Base-by-base conservation (phyloP, 768 basidiomycete genomes). In the Royoungia palumana region DNA sequence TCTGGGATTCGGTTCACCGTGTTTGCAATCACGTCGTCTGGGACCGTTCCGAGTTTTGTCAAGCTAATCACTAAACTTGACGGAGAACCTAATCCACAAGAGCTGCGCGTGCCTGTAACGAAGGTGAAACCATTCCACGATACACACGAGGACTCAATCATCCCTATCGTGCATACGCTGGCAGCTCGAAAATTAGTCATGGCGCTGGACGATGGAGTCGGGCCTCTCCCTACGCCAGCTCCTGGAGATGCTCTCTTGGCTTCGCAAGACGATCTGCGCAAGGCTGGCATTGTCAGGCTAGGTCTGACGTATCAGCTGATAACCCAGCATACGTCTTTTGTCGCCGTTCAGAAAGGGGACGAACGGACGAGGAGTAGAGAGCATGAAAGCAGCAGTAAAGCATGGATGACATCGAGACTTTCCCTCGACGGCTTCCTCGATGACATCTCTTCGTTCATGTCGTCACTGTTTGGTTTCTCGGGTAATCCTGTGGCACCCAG, bases 181-280 rank as follows among this genome's bases (percentile, higher is more conserved):
- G 75, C 79, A 6, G 82, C 81, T 2, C 74, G 76, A 48, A 65
- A 67, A 13, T 67, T 84, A 24, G 77, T 84, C n/a, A 73, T 73
- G 54, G 79, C 79, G 16, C 60, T 81, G 36, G 70, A 75, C 39
- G 73, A 72, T 21, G 47, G 51, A 5, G 57, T 48, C 19, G 67
- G 65, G 17, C 67, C 65, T n/a, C 63, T 73, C 20, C 72, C 70
- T 5, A 51, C 44, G 10, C 51, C 69, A 5, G 48, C 64, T 6
- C 53, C 57, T 7, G 52, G 44, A 16, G 64, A 69, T 25, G 54
- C 59, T 10, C 51, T 59, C n/a, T 16, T 59, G 3, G 54, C 41
- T 41, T 60, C 68, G 1, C 60, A 64, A 2, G 70, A 68, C 0
- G 68, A 72, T 20, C 58, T 72, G 24, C 67, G 68, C 21, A 75